Base-by-base conservation (phyloP, 139 green algal species). In the Coelastrella sp. region DNA sequence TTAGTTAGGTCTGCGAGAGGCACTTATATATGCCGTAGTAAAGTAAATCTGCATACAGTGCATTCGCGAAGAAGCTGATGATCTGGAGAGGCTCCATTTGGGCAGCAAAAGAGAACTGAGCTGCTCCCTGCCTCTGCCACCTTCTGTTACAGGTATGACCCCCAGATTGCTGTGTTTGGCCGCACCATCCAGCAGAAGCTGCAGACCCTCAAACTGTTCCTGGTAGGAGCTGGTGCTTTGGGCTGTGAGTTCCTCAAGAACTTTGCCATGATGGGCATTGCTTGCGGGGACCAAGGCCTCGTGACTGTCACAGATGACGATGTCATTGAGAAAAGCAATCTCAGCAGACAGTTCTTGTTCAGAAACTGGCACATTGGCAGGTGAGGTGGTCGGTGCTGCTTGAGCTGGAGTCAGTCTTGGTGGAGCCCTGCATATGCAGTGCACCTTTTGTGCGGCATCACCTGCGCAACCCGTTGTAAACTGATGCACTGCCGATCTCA, bases 221-320 rank as follows among this genome's bases (percentile, higher is more conserved):
- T 99, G 85, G 98, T 99, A n/a, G 98, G 98, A 7, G 98, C 98
- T 6, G 98, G 98, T 35, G 98, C 98, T 10, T 94, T 99, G 80
- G 98, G 98, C 19, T 99, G 98, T 92, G 98, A 99, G 92, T 99
- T 99, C 93, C 90, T 99, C 14, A 99, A 99, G 94, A 99, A 99
- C 92, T 97, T 99, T 72, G 98, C 98, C 7, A 94, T 99, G 79
- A 99, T 99, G 98, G 98, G 98, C 59, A 92, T 99, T 22, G 93
- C 65, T 19, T 72, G 72, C 27, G 90, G 83, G 6, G 88, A 82
- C 20, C 25, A 75, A 6, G 88, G 88, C 19, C 65, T 87, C 57
- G 79, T 99, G 35, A 99, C 96, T 6, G 94, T 99, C 4, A 99
- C 98, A 0, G 98, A 99, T 84, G 98, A 99, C 82, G 98, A 99